A percentile compares a stretch with the other conserved stretches of the same genome.
phyloP scores from a whole-genome alignment of 352 stramenopile genomes.

The Globisporangium paddicum region DNA sequence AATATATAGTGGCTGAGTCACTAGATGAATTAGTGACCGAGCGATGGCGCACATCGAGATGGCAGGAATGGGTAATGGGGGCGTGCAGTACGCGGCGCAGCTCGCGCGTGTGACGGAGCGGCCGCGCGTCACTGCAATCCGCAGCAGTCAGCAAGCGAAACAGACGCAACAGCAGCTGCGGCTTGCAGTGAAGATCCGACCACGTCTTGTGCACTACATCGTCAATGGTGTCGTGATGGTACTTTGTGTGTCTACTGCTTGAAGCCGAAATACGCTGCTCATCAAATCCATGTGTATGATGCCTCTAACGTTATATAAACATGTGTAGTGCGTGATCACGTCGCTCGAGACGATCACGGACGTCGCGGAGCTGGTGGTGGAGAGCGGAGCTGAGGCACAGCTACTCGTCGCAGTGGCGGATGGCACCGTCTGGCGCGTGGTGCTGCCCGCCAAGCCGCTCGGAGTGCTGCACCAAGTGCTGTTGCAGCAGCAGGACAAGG shows the following conservation, averaged over 20 bases:
- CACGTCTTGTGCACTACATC: conserved; percentile 43
- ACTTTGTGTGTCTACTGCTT: not conserved
- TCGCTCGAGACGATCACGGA: conserved; percentile 35
- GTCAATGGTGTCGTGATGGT: conserved; percentile 39
- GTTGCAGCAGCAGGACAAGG: not conserved
- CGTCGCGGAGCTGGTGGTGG: conserved; percentile 16
- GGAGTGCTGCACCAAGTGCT: conserved; percentile 10
- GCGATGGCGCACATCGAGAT: too few relatives aligned
- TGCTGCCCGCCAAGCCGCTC: conserved; percentile 14
- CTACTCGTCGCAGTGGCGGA: conserved; percentile 32
- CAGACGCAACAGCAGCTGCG: not conserved
- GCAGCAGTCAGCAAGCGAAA: not conserved
- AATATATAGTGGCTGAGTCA: too few relatives aligned
- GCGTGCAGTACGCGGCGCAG: conserved; percentile 14
- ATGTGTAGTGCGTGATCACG: conserved; percentile 33
- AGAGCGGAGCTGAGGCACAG: not conserved
- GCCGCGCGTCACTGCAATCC: conserved; percentile 25
- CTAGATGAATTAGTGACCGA: too few relatives aligned
- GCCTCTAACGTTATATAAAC: too few relatives aligned
- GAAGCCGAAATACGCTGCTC: too few relatives aligned
- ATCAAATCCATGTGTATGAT: too few relatives aligned
- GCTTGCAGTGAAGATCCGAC: conserved; percentile 38
- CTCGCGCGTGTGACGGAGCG: conserved; percentile 38
- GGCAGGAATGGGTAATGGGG: not conserved
- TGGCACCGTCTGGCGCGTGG: conserved; percentile 48